These are phyloP conservation scores for Inonotus obliquus DNA, from an alignment of 1,284 basidiomycete species.

Conservation along the genomic window DNA sequence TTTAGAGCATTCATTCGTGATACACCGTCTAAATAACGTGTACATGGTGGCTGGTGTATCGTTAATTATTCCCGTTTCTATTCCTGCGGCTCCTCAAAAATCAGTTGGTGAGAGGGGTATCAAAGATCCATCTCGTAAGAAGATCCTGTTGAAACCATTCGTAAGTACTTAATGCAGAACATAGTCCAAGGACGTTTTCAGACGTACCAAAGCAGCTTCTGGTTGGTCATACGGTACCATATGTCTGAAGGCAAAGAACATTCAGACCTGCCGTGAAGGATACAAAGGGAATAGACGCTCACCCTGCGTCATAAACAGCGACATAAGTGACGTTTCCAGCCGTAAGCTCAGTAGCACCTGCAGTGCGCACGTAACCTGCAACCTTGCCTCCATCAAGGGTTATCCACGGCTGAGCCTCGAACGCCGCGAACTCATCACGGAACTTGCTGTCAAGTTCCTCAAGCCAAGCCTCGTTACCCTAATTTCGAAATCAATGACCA, in stretches of 20 bases:
- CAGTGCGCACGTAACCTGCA: constrained; percentile 57
- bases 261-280: not conserved
- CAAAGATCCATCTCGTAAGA: constrained; percentile 48
- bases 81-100: not conserved
- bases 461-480: constrained; percentile 75
- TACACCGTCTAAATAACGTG: not conserved
- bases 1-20: not conserved
- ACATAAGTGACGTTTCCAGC: constrained; percentile 79
- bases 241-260: constrained; percentile 45
- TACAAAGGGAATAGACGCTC: constrained; percentile 24
- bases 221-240: constrained; percentile 87
- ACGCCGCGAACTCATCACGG: constrained; percentile 52
- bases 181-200: not conserved
- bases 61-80: not conserved
- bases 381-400: constrained; percentile 39
- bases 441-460: constrained; percentile 57
- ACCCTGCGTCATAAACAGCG: constrained; percentile 70
- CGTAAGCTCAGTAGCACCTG: constrained; percentile 51
- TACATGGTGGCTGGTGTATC: not conserved
- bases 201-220: constrained; percentile 52
- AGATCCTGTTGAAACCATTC: constrained; percentile 32
- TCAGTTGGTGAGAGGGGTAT: constrained; percentile 33
- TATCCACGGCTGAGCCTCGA: constrained; percentile 53
- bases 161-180: not conserved
- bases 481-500: not conserved